Evolutionary conservation across 2,329 filamentous ascomycete genomes (phyloP), one percentile per base, ranked within the genome.

Genomic region (Fusarium austroafricanum): DNA sequence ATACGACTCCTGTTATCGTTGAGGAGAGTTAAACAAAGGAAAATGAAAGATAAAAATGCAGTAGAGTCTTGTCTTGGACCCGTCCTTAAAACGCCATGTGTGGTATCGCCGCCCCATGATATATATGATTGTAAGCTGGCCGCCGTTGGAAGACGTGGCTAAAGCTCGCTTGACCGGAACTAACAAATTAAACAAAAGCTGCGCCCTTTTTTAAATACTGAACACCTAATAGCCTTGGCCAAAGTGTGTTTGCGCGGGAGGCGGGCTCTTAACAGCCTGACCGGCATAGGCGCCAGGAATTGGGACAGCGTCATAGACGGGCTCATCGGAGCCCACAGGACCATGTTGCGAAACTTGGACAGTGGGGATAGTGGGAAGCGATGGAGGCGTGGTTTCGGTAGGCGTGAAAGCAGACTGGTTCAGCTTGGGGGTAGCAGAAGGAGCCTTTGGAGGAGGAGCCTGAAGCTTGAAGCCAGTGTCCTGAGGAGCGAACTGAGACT

Each of bases 211-310:
- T 40, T 29, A 7, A 35, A 20, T 23, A 18, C 33, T 55, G 18
- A 46, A 43, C 33, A 43, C 23, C 38, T 68, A 63, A 35, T 72
- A 72, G 21, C 74, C 69, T 67, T 75, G 73, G 15, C 82, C 79
- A 68, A 86, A 86, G 23, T 72, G 76, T 14, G 79, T 80, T 74
- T 83, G 82, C 40, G 71, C 77, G 10, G 81, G 79, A 31, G 81
- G 82, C 33, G 86, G 84, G 73, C 82, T 86, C 78, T 82, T 85
- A 56, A 88, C 71, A 8, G 83, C 83, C 59, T 83, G 83, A 46
- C 84, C 86, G 9, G 86, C 83, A 76, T 97, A 97, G 1, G 94
- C 92, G 8, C 92, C 92, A 0, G 95, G 95, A 61, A 97, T 97
- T 1, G 94, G 93, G 31, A 97, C 95, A 21, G 90, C 83, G 14